These are phyloP conservation scores for Geranomyces michiganensis DNA, from an alignment of 192 early-diverging fungal genomes.

Conservation along the genomic window DNA sequence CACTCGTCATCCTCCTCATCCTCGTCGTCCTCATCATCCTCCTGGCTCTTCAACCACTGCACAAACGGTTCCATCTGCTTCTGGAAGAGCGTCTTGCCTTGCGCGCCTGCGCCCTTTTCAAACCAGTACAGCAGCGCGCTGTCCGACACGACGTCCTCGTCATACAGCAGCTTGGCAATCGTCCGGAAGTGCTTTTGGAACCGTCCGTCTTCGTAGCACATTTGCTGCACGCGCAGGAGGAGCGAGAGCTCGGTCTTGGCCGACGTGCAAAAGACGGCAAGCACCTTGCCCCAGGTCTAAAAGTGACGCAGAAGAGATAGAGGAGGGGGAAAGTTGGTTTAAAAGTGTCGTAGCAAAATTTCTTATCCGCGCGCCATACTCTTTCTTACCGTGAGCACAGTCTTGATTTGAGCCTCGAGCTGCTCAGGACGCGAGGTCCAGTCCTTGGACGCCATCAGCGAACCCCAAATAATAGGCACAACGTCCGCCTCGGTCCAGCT, in stretches of 20 bases:
- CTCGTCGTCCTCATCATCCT: constrained; percentile 54
- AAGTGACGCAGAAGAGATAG: background rate
- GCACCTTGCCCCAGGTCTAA: constrained; percentile 72
- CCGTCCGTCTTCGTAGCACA: constrained; percentile 86
- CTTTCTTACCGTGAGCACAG: constrained; percentile 28
- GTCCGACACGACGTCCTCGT: constrained; percentile 88
- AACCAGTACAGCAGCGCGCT: constrained; percentile 93
- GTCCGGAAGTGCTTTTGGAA: constrained; percentile 85
- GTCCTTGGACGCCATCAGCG: constrained; percentile 77
- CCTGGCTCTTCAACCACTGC: constrained; percentile 74
- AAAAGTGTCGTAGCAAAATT: background rate
- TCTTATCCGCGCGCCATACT: constrained; percentile 1
- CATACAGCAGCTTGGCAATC: constrained; percentile 83
- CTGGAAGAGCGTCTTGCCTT: constrained; percentile 87
- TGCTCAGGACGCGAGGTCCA: constrained; percentile 81
- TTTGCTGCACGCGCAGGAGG: constrained; percentile 81
- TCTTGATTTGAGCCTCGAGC: constrained; percentile 72
- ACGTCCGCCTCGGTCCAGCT: constrained; percentile 78
- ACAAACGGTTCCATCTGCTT: constrained; percentile 94
- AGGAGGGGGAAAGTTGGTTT: background rate
- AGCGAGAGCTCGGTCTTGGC: constrained; percentile 86
- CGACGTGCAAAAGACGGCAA: constrained; percentile 74
- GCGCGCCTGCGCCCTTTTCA: constrained; percentile 84
- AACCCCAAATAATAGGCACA: constrained; percentile 79
- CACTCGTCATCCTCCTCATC: constrained; percentile 20